Evolutionary conservation across 371 early-diverging fungal genomes (phyloP).

Genomic region (Mucor velutinosus): DNA sequence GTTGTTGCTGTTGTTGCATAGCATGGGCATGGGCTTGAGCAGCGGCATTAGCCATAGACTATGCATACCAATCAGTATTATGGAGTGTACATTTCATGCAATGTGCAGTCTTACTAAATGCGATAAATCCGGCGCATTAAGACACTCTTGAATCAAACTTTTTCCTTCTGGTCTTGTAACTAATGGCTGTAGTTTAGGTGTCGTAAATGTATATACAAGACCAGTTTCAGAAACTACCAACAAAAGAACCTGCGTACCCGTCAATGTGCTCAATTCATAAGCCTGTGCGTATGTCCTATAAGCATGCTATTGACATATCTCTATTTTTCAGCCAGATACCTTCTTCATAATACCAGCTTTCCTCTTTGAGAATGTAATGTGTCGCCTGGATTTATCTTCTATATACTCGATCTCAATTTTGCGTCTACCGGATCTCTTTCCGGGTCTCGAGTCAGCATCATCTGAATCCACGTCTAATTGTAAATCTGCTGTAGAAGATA

Average conservation of each 20-base stretch:
- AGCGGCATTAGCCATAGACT: not conserved
- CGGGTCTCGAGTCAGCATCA: slow-evolving; percentile 48
- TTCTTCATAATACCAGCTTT: slow-evolving; percentile 99
- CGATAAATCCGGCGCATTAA: slow-evolving; percentile 77
- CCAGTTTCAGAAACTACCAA: slow-evolving; percentile 97
- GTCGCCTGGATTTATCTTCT: slow-evolving; percentile 91
- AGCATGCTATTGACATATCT: not conserved
- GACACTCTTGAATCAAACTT: slow-evolving; percentile 92
- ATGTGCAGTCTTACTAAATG: slow-evolving; percentile 64
- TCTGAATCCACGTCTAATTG: slow-evolving; percentile 46
- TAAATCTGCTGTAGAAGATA: not conserved
- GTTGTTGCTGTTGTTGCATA: not conserved
- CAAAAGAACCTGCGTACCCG: slow-evolving; percentile 96
- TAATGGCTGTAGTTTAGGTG: slow-evolving; percentile 94
- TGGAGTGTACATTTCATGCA: not conserved
- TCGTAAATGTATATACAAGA: slow-evolving; percentile 98
- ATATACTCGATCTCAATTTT: slow-evolving; percentile 98
- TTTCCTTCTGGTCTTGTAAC: slow-evolving; percentile 94
- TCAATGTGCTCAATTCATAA: slow-evolving; percentile 93
- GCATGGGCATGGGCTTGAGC: not conserved
- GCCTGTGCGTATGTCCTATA: slow-evolving; percentile 57
- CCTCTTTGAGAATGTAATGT: slow-evolving; percentile 97
- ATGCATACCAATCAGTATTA: not conserved
- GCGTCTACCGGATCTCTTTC: slow-evolving; percentile 80
- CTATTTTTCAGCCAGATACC: slow-evolving; percentile 36